Conservation (phyloP, 208 protist genomes). For the Leishmania braziliensis region DNA sequence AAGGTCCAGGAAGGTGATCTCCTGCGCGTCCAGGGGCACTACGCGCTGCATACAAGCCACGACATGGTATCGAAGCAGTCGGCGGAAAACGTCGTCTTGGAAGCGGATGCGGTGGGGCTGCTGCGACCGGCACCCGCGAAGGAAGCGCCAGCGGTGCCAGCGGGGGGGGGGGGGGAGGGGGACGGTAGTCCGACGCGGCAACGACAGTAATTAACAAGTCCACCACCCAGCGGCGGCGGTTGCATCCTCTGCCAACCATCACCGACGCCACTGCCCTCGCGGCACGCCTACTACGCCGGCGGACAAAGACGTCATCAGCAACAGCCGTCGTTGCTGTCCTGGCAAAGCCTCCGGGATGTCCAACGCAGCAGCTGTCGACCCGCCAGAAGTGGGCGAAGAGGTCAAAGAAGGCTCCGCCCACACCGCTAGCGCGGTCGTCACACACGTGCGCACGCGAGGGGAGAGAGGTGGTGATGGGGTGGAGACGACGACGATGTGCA, state of each 20-base stretch:
- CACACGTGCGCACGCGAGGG: not conserved
- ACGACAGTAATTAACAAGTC: too few species aligned
- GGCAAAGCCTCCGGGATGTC: not conserved
- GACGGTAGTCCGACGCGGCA: not conserved
- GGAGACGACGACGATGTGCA: not conserved
- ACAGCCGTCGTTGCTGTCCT: not conserved
- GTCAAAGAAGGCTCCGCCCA: not conserved
- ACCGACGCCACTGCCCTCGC: not conserved
- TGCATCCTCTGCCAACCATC: too few species aligned
- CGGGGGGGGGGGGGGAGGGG: not conserved
- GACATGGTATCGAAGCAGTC: slow-evolving; percentile 75
- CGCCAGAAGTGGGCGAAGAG: not conserved
- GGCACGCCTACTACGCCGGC: not conserved
- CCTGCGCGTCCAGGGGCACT: slow-evolving; percentile 62
- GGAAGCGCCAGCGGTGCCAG: not conserved
- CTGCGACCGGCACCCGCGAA: slow-evolving; percentile 20
- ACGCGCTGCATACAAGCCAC: slow-evolving; percentile 67
- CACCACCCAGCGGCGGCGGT: not conserved
- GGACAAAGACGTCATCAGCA: not conserved
- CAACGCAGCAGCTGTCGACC: not conserved
- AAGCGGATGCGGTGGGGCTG: slow-evolving; percentile 63
- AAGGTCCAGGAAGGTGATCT: slow-evolving; percentile 57
- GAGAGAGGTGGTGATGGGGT: not conserved
- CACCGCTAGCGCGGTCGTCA: not conserved
- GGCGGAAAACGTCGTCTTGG: slow-evolving; percentile 71